Conservation (phyloP, 768 basidiomycete genomes). For the Leccinum truebloodii region DNA sequence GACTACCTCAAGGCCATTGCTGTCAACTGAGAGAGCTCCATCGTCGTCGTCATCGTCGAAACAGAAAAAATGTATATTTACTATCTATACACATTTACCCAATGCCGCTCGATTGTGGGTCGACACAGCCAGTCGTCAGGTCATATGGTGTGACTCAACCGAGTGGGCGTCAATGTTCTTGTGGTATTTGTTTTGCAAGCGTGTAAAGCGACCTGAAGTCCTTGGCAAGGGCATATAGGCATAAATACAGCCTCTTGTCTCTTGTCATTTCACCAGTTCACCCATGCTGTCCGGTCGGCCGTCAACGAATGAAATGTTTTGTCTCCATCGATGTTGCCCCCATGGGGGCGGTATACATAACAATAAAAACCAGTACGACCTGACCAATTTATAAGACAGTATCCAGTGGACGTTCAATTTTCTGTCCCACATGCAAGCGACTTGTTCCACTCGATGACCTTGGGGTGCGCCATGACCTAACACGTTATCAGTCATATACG, state of each 20-base stretch:
- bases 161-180: no score
- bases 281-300: not conserved
- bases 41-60: not conserved
- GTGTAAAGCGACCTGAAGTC: not conserved
- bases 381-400: not conserved
- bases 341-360: conserved; percentile 9
- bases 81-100: not conserved
- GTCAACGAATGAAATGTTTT: not conserved
- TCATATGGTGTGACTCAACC: no score
- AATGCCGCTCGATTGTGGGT: not conserved
- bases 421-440: conserved; percentile 14
- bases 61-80: not conserved
- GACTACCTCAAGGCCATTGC: conserved; percentile 58
- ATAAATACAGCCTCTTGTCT: not conserved
- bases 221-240: not conserved
- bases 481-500: not conserved
- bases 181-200: no score
- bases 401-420: not conserved
- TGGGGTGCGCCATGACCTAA: conserved; percentile 45
- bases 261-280: not conserved
- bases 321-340: not conserved
- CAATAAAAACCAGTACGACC: conserved; percentile 3
- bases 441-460: conserved; percentile 46
- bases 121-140: not conserved
- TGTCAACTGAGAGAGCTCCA: conserved; percentile 28